These are phyloP conservation scores for Sugiyamaella pinicola DNA, from an alignment of 1,139 yeast genomes.

Conservation along the genomic window DNA sequence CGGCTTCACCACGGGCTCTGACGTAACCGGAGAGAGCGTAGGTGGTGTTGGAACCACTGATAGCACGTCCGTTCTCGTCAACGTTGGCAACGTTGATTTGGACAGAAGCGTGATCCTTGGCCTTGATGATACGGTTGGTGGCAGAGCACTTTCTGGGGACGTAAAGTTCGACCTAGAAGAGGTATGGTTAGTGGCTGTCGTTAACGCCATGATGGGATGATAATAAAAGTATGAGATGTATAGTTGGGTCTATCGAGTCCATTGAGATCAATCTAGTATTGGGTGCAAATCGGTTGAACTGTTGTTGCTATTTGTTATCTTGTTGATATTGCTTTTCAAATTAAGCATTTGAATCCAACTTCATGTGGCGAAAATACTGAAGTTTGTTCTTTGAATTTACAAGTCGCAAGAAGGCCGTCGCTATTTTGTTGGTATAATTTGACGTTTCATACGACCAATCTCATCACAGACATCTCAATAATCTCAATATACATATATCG, in stretches of 20 bases:
- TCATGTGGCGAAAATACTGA: too few species aligned
- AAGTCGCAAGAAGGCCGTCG: too few species aligned
- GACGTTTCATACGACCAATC: too few species aligned
- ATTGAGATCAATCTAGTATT: too few species aligned
- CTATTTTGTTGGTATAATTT: too few species aligned
- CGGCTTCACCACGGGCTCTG: conserved; percentile 92
- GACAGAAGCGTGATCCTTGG: conserved; percentile 99
- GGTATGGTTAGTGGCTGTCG: conserved; percentile 7
- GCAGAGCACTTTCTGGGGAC: conserved; percentile 99
- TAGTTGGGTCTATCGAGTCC: too few species aligned
- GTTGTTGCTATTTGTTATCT: neutral
- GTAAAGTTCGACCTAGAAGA: conserved; percentile 94
- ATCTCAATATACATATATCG: too few species aligned
- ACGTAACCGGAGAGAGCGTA: conserved; percentile 98
- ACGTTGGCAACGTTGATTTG: conserved; percentile 86
- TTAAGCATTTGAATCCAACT: neutral
- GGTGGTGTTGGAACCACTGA: conserved; percentile 88
- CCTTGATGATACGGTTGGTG: conserved; percentile 99
- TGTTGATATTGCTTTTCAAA: neutral
- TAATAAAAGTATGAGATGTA: too few species aligned
- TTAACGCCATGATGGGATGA: too few species aligned
- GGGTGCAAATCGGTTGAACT: too few species aligned
- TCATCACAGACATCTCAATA: too few species aligned
- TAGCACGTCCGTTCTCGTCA: conserved; percentile 95
- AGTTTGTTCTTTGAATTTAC: too few species aligned